Base-by-base conservation (phyloP, 2,329 filamentous ascomycete species). In the Ophiostoma piceae region DNA sequence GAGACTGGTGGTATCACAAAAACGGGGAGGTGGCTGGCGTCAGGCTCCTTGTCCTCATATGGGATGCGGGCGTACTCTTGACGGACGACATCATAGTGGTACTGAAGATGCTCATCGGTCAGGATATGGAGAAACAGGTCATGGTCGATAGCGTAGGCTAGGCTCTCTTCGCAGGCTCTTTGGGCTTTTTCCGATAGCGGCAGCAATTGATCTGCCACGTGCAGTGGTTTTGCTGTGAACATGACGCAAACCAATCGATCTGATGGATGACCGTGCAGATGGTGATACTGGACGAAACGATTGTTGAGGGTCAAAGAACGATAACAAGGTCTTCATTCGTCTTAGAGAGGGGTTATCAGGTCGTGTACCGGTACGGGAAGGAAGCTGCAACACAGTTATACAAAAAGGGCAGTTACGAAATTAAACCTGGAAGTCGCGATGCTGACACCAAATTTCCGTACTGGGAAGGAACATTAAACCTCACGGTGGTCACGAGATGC, bases 61-160 rank as follows among this genome's bases (percentile, higher is more conserved):
- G 67, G 43, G 5, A 71, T 66, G 8, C 32, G 41, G 3, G 26
- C 16, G 2, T 39, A n/a, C n/a, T 66, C 68, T 3, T 65, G 29
- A 4, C 9, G 26, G 1, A 41, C 64, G 6, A 69, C 57, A 16
- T 22, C 19, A 4, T 57, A 2, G 39, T 72, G 70, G 32, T 68
- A 72, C 3, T 54, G 26, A 8, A 71, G 67, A 8, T 71, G 67
- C 2, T 71, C 71, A 35, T 67, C 47, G 3, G 67, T 71, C 26
- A 68, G 57, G 47, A 72, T 37, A 2, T 14, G 22, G 7, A 69
- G 32, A 9, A 74, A 41, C 3, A 74, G 73, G 4, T 19, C 71
- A 4, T 69, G 66, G 2, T 66, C 47, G 19, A 11, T 54, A 6
- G 72, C 72, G 11, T 73, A 72, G 5, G 47, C 51, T 19, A 39